phyloP scores from a whole-genome alignment of 2,329 filamentous ascomycete genomes.

The Didymella lethalis region DNA sequence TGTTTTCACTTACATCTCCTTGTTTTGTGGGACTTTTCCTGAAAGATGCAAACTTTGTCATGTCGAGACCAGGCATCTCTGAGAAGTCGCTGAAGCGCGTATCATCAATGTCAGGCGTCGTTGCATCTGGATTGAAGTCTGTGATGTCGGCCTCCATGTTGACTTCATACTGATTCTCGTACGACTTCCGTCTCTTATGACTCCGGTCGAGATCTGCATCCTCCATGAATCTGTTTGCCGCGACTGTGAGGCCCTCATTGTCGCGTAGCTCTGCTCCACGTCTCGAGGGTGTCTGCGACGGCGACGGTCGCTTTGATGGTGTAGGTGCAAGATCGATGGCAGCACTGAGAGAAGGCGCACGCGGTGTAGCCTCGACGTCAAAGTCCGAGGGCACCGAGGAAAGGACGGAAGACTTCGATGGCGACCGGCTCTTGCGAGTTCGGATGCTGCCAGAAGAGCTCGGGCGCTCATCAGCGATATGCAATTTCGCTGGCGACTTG shows the following conservation, averaged over 20 bases:
- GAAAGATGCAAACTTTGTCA: conserved; percentile 81
- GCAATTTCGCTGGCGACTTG: conserved; percentile 32
- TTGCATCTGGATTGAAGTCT: conserved; percentile 45
- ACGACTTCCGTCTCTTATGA: conserved; percentile 33
- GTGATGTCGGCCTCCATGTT: conserved; percentile 39
- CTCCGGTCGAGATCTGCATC: conserved; percentile 36
- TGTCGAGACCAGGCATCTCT: conserved; percentile 75
- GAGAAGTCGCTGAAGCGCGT: conserved; percentile 88
- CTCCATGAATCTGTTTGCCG: conserved; percentile 46
- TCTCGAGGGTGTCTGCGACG: conserved; percentile 28
- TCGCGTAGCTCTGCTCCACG: conserved; percentile 38
- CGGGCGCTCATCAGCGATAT: conserved; percentile 27
- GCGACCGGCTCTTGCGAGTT: conserved; percentile 41
- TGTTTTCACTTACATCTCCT: conserved; percentile 29
- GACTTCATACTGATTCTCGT: conserved; percentile 31
- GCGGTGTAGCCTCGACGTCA: conserved; percentile 26
- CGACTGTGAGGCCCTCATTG: conserved; percentile 51
- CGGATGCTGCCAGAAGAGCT: conserved; percentile 38
- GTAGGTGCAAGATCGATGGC: conserved; percentile 27
- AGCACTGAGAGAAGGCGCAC: conserved; percentile 24
- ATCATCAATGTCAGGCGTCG: conserved; percentile 63
- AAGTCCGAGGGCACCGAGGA: conserved; percentile 29
- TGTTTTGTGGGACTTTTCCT: conserved; percentile 58
- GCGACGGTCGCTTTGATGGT: conserved; percentile 31
- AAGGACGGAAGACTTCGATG: conserved; percentile 37